These are phyloP conservation scores for Inonotus obliquus DNA, from an alignment of 1,284 basidiomycete genomes.

Conservation along the genomic window DNA sequence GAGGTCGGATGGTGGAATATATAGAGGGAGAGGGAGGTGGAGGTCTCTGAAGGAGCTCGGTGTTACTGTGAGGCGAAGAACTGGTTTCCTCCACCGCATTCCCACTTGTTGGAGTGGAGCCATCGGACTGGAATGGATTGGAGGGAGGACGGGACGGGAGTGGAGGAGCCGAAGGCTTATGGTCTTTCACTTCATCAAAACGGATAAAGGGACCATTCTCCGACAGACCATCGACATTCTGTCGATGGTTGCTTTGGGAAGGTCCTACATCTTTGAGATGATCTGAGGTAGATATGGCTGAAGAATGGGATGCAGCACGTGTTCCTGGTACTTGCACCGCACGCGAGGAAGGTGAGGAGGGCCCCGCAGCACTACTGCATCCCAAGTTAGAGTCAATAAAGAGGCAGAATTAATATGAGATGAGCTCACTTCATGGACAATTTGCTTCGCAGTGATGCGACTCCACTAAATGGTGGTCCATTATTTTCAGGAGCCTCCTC, in stretches of 20 bases:
- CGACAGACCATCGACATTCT: neutral
- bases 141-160: conserved; percentile 13
- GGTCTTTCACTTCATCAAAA: conserved; percentile 7
- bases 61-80: neutral
- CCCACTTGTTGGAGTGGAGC: neutral
- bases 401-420: conserved; percentile 11
- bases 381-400: conserved; percentile 8
- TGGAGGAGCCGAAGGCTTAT: conserved; percentile 9
- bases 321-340: neutral
- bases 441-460: conserved; percentile 43
- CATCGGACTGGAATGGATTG: neutral
- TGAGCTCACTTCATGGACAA: conserved; percentile 43
- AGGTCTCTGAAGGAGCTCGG: conserved; percentile 6
- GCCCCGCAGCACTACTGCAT: conserved; percentile 5
- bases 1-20: conserved; percentile 4
- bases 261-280: neutral
- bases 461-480: conserved; percentile 22
- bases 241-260: conserved; percentile 7
- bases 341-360: conserved; percentile 3
- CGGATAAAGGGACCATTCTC: conserved; percentile 1
- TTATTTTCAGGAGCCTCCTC: neutral
- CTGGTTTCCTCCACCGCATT: neutral
- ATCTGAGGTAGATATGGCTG: neutral
- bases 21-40: conserved; percentile 13
- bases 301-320: conserved; percentile 15